Evolutionary conservation across 257 asterid species (phyloP).

Genomic region (Voacanga thouarsii): DNA sequence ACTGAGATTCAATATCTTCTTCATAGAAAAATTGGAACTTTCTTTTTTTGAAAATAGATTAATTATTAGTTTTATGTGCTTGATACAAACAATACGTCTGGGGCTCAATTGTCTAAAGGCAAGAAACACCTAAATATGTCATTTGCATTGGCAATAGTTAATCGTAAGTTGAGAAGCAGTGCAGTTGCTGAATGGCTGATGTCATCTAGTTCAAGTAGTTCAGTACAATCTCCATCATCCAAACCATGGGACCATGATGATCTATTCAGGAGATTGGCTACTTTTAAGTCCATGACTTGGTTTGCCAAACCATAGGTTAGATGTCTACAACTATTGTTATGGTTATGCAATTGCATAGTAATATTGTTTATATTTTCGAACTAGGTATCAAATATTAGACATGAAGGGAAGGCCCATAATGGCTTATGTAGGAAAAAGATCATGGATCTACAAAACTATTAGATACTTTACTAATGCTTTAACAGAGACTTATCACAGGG

Average conservation of each 20-base stretch:
- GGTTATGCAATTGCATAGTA: neutral
- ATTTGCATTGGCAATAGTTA: constrained; percentile 27
- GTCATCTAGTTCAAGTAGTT: constrained; percentile 26
- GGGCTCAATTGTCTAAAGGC: constrained; percentile 48
- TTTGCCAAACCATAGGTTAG: constrained; percentile 96
- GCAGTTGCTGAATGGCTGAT: constrained; percentile 32
- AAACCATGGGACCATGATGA: constrained; percentile 96
- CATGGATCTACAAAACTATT: neutral
- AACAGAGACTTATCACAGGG: neutral
- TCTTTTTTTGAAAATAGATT: neutral
- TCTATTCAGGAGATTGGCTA: constrained; percentile 65
- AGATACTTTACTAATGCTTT: neutral
- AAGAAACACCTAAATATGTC: constrained; percentile 45
- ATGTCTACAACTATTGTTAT: neutral
- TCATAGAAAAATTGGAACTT: neutral
- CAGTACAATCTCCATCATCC: constrained; percentile 46
- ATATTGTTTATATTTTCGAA: neutral
- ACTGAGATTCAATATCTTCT: neutral
- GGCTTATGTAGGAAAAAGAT: neutral
- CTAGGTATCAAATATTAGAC: neutral
- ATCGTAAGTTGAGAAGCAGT: constrained; percentile 33
- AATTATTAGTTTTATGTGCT: constrained; percentile 10
- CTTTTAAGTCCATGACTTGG: constrained; percentile 96
- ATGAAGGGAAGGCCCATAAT: neutral
- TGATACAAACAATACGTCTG: constrained; percentile 19